phyloP scores from a whole-genome alignment of 768 basidiomycete genomes.

The Lanmaoa rubissima region DNA sequence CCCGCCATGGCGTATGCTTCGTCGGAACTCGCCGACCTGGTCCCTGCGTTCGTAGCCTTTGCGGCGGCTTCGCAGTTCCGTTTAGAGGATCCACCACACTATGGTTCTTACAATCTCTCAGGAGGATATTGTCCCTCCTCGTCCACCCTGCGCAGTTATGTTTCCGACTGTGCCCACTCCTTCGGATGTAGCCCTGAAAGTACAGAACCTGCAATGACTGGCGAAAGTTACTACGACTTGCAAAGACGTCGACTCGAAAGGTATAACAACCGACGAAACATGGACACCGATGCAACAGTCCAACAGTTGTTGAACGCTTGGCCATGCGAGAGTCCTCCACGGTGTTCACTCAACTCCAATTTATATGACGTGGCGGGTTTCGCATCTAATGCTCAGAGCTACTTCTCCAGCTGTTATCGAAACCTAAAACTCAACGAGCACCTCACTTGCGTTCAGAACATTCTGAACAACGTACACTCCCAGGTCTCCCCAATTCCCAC shows the following conservation, averaged over 20 bases:
- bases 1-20: slow-evolving; percentile 33
- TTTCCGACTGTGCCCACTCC: background rate
- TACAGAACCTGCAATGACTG: background rate
- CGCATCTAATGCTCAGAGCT: background rate
- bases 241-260: slow-evolving; percentile 1
- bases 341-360: background rate
- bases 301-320: slow-evolving; percentile 8
- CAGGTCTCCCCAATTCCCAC: background rate
- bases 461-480: background rate
- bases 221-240: slow-evolving; percentile 1
- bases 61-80: slow-evolving; percentile 10
- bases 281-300: slow-evolving; percentile 4
- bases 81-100: slow-evolving; percentile 15
- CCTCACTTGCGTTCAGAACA: slow-evolving; percentile 7
- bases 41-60: slow-evolving; percentile 35
- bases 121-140: slow-evolving; percentile 6
- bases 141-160: background rate
- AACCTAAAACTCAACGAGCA: slow-evolving; percentile 18
- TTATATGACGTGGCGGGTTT: slow-evolving; percentile 9
- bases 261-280: slow-evolving; percentile 5
- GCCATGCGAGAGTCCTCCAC: slow-evolving; percentile 21
- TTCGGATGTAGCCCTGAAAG: slow-evolving; percentile 19
- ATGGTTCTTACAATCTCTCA: slow-evolving; percentile 10
- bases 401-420: slow-evolving; percentile 19
- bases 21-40: slow-evolving; percentile 6